Percentiles rank a stretch among this genome's conserved stretches.
Evolutionary conservation across 805 yeast species (phyloP).

Genomic region (Yamadazyma laniorum): DNA sequence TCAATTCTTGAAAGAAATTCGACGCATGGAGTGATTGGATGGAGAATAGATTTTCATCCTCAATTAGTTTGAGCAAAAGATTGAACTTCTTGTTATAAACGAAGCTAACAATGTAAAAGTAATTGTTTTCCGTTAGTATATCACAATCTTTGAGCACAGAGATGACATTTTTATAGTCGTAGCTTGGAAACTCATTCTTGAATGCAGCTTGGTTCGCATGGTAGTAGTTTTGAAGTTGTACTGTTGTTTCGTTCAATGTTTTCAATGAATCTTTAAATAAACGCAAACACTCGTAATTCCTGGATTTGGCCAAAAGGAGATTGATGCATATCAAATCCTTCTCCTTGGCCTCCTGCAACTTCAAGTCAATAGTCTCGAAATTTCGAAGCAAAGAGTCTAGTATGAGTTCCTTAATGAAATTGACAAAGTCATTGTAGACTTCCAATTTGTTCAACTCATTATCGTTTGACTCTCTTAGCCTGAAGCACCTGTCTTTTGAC

Average conservation of each 20-base stretch:
- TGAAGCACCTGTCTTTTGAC: constrained; percentile 35
- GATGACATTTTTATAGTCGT: constrained; percentile 5
- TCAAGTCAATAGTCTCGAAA: constrained; percentile 35
- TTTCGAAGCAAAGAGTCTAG: constrained; percentile 33
- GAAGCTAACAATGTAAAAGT: constrained; percentile 27
- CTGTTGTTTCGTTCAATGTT: constrained; percentile 4
- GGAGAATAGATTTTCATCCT: constrained; percentile 37
- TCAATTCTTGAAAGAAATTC: constrained; percentile 35
- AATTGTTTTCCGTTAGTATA: constrained; percentile 13
- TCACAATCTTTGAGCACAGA: constrained; percentile 1
- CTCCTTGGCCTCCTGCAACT: constrained; percentile 1
- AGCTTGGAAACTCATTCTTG: constrained; percentile 6
- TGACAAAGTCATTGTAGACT: constrained; percentile 46
- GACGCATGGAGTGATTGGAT: constrained; percentile 41
- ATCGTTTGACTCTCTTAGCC: constrained; percentile 31
- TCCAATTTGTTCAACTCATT: constrained; percentile 43
- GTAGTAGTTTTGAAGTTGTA: constrained; percentile 2
- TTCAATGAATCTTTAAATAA: constrained; percentile 12
- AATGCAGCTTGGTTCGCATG: constrained; percentile 1
- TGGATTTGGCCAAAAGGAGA: constrained; percentile 6
- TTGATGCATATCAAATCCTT: constrained; percentile 10
- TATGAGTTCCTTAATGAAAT: constrained; percentile 11
- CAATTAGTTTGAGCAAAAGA: constrained; percentile 37
- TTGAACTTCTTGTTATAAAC: constrained; percentile 37
- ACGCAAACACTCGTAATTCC: constrained; percentile 4